Evolutionary conservation across 2,329 filamentous ascomycete species (phyloP).

Genomic region (Sporothrix dimorphospora): DNA sequence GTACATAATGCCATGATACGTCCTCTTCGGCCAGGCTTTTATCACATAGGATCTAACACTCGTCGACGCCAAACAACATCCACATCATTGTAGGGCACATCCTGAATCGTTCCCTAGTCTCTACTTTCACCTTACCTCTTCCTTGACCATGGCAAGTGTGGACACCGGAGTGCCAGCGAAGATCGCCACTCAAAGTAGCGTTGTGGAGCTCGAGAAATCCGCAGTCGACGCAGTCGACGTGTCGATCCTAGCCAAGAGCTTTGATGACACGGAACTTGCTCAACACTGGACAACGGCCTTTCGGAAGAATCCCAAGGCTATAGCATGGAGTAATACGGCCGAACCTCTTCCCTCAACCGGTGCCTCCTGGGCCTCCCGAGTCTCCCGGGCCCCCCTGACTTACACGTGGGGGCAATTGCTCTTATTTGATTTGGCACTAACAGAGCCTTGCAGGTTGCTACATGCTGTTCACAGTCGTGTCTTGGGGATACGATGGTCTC

Average conservation of each 20-base stretch:
- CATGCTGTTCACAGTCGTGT: slow-evolving; percentile 10
- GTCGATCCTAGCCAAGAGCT: background rate
- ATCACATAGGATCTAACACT: too few relatives aligned
- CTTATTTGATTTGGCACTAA: too few relatives aligned
- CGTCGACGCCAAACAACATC: too few relatives aligned
- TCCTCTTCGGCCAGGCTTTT: too few relatives aligned
- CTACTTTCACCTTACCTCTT: background rate
- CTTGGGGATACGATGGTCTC: slow-evolving; percentile 11
- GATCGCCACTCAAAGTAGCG: background rate
- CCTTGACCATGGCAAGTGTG: background rate
- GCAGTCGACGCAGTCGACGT: background rate
- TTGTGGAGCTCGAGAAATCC: background rate
- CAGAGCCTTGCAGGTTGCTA: slow-evolving; percentile 6
- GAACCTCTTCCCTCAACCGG: too few relatives aligned
- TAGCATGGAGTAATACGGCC: slow-evolving; percentile 14
- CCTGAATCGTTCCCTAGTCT: too few relatives aligned
- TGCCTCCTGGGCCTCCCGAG: too few relatives aligned
- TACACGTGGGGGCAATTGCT: too few relatives aligned
- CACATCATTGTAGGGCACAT: too few relatives aligned
- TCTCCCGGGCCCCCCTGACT: background rate
- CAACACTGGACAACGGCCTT: background rate
- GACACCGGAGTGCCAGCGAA: background rate
- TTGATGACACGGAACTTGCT: background rate
- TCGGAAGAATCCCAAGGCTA: background rate
- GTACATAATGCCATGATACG: too few relatives aligned